Conservation (phyloP, 345 rosid species). For the Acer saccharum region DNA sequence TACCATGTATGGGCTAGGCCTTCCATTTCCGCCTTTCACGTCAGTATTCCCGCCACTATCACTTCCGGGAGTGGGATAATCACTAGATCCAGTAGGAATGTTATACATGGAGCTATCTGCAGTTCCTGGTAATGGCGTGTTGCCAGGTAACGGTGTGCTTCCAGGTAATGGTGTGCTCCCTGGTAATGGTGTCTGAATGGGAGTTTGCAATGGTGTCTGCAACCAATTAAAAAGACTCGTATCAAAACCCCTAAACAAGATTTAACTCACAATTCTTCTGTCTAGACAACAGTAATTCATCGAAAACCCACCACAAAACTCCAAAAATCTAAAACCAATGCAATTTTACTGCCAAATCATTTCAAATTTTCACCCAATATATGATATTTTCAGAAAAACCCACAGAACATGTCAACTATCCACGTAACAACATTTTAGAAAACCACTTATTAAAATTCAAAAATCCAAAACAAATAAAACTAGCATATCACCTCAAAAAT, state of each 20-base stretch:
- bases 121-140: constrained; percentile 46
- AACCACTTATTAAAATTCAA: constrained; percentile 21
- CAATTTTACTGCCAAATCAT: background rate
- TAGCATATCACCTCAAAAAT: constrained; percentile 9
- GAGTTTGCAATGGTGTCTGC: constrained; percentile 92
- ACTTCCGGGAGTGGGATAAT: constrained; percentile 78
- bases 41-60: constrained; percentile 64
- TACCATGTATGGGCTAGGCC: constrained; percentile 89
- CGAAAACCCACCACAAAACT: background rate
- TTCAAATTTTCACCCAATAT: background rate
- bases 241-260: constrained; percentile 19
- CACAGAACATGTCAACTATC: background rate
- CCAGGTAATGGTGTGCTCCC: constrained; percentile 69
- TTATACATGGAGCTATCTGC: constrained; percentile 84
- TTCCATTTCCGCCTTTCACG: constrained; percentile 72
- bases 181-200: constrained; percentile 61
- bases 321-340: background rate
- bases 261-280: background rate
- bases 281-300: background rate
- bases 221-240: constrained; percentile 17
- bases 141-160: constrained; percentile 66
- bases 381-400: background rate
- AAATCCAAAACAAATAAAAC: constrained; percentile 4
- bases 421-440: background rate
- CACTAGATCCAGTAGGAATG: constrained; percentile 86